phyloP scores from a whole-genome alignment of 805 yeast genomes.

The Lachancea waltii region DNA sequence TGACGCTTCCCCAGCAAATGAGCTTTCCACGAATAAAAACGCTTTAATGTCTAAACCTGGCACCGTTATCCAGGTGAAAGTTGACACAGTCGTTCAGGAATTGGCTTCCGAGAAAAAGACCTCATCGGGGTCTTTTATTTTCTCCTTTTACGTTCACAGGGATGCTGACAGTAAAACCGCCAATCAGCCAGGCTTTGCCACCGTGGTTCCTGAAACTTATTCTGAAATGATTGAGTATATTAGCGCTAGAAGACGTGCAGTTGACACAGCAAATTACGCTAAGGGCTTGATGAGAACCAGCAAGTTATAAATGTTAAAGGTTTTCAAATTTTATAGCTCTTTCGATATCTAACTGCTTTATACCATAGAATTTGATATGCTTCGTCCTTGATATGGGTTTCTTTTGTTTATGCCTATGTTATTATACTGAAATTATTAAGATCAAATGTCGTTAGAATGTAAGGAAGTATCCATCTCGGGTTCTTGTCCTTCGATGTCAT shows the following conservation, averaged over 20 bases:
- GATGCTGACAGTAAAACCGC: conserved; percentile 34
- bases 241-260: conserved; percentile 86
- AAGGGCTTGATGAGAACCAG: conserved; percentile 34
- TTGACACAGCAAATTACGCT: conserved; percentile 67
- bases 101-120: conserved; percentile 54
- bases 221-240: conserved; percentile 88
- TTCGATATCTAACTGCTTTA: too few relatives aligned
- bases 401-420: not conserved
- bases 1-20: conserved; percentile 54
- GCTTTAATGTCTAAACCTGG: conserved; percentile 73
- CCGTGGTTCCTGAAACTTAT: conserved; percentile 82
- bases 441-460: conserved; percentile 18
- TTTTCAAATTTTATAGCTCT: not conserved
- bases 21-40: conserved; percentile 40
- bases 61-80: conserved; percentile 82
- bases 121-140: conserved; percentile 82
- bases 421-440: conserved; percentile 1
- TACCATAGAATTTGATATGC: not conserved
- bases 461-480: conserved; percentile 27
- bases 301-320: conserved; percentile 5
- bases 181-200: conserved; percentile 51
- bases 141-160: conserved; percentile 79
- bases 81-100: conserved; percentile 69
- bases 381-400: not conserved
- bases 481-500: conserved; percentile 28